Conservation (phyloP, 257 asterid species). For the Gentiana straminea region DNA sequence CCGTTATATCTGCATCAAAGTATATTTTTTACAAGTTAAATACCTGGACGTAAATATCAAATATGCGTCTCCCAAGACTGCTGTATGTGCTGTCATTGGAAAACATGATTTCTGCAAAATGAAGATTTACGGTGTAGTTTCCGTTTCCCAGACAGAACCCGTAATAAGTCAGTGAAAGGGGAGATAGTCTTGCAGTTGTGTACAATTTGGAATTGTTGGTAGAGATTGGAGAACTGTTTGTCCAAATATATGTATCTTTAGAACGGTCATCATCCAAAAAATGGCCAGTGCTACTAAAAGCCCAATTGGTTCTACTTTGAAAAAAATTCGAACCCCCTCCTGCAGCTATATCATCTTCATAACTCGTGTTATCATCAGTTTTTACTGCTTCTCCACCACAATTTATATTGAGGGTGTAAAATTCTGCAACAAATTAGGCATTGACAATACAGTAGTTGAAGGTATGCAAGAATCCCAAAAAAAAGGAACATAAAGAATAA, state of each 20-base stretch:
- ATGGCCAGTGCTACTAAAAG: constrained; percentile 57
- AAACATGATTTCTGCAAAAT: constrained; percentile 30
- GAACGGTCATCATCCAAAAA: constrained; percentile 25
- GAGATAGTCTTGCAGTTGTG: constrained; percentile 24
- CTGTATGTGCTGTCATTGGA: constrained; percentile 13
- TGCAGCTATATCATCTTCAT: constrained; percentile 25
- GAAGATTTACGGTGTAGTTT: constrained; percentile 24
- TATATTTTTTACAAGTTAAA: background rate
- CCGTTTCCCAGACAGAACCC: constrained; percentile 27
- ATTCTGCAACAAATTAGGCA: background rate
- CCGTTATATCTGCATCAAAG: background rate
- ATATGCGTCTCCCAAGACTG: constrained; percentile 24
- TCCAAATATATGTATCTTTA: constrained; percentile 13
- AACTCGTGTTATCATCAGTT: constrained; percentile 18
- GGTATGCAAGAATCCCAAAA: background rate
- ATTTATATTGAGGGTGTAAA: constrained; percentile 7
- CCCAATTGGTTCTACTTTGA: constrained; percentile 33
- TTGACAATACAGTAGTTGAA: no score
- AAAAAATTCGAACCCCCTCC: constrained; percentile 35
- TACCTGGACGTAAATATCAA: constrained; percentile 33
- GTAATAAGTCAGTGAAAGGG: constrained; percentile 30
- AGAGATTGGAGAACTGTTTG: constrained; percentile 6
- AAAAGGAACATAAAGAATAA: background rate
- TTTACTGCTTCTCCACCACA: constrained; percentile 25
- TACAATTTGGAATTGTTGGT: constrained; percentile 8